Evolutionary conservation across 2,329 filamentous ascomycete genomes (phyloP).

Genomic region (Verticillium klebahnii): DNA sequence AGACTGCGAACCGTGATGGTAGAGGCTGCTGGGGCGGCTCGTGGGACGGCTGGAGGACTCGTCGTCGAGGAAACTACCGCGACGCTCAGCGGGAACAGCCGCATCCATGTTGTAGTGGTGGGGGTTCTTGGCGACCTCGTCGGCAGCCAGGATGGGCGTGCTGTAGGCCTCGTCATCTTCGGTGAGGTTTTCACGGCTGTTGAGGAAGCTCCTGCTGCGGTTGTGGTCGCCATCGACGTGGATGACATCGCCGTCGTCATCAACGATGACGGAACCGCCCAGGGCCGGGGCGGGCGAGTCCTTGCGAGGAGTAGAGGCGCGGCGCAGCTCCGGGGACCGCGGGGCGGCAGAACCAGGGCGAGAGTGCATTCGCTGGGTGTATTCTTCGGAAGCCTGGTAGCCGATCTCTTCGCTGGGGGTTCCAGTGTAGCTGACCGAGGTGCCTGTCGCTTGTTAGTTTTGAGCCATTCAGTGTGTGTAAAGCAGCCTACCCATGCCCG

Average conservation of each 20-base stretch:
- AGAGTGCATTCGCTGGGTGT: conserved; percentile 70
- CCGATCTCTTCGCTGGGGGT: conserved; percentile 90
- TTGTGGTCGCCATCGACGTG: conserved; percentile 66
- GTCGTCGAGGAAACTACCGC: conserved; percentile 52
- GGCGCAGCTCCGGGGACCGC: conserved; percentile 28
- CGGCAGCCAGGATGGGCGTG: conserved; percentile 81
- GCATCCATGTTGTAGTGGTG: conserved; percentile 67
- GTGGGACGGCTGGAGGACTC: conserved; percentile 57
- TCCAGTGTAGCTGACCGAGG: conserved; percentile 56
- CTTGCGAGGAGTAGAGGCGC: conserved; percentile 24
- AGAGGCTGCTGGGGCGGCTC: conserved; percentile 61
- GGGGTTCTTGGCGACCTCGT: conserved; percentile 76
- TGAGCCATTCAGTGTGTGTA: neutral
- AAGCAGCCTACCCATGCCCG: conserved; percentile 42
- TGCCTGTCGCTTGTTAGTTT: conserved; percentile 45
- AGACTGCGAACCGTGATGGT: conserved; percentile 42
- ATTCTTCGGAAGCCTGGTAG: conserved; percentile 82
- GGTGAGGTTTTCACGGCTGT: conserved; percentile 26
- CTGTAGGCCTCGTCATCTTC: conserved; percentile 57
- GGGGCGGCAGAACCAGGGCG: conserved; percentile 36
- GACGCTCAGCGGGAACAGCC: conserved; percentile 73
- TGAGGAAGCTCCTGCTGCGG: conserved; percentile 20
- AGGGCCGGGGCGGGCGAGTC: conserved; percentile 20
- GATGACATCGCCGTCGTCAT: conserved; percentile 58
- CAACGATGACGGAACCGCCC: conserved; percentile 23